Percentiles rank a stretch among this genome's conserved stretches.
phyloP scores from a whole-genome alignment of 805 yeast genomes.

The Cyberlindnera maclurae region DNA sequence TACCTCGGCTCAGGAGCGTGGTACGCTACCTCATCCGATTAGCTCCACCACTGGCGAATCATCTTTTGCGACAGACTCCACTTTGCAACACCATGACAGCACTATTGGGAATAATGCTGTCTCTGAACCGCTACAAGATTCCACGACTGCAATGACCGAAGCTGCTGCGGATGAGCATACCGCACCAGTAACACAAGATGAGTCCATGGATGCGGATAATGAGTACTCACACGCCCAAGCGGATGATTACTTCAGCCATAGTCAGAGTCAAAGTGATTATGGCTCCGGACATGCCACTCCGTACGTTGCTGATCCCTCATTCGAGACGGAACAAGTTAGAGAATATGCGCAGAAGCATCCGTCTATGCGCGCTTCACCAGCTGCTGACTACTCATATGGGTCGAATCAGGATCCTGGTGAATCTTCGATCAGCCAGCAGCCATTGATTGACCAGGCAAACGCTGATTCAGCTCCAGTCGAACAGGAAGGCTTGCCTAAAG shows the following conservation, averaged over 20 bases:
- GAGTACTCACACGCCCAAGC: not conserved
- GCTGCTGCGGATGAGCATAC: not conserved
- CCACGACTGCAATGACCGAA: not conserved
- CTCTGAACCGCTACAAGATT: not conserved
- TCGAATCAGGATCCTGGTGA: no score
- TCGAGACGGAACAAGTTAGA: not conserved
- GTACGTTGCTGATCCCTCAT: not conserved
- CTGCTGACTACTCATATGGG: no score
- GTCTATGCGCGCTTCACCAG: no score
- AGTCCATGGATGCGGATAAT: not conserved
- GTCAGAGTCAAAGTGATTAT: constrained; percentile 11
- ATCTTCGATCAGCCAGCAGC: no score
- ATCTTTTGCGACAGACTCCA: constrained; percentile 5
- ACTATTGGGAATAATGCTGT: not conserved
- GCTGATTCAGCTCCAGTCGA: no score
- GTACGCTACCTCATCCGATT: not conserved
- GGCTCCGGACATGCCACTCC: constrained; percentile 12
- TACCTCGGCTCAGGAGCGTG: not conserved
- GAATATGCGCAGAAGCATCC: not conserved
- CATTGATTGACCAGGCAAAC: no score
- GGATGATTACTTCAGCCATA: no score
- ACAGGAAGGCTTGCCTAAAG: no score
- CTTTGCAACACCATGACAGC: not conserved
- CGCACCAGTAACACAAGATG: not conserved
- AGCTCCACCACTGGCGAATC: constrained; percentile 2